Evolutionary conservation across 192 early-diverging fungal genomes (phyloP).

Genomic region (Gonapodya prolifera): DNA sequence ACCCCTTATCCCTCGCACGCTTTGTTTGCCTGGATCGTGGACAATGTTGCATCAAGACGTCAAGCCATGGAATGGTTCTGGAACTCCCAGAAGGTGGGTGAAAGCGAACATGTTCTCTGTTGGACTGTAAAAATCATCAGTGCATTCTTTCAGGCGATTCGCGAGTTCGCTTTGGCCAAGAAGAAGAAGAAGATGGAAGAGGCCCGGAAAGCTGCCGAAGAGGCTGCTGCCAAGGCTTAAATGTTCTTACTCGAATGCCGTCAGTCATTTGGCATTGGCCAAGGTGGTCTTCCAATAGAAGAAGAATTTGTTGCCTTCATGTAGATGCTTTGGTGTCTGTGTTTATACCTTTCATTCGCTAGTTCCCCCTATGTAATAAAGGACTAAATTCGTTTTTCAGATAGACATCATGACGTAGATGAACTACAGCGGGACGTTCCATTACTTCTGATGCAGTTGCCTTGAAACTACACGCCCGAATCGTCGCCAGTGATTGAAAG

Average conservation of each 20-base stretch:
- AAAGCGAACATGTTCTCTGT: neutral
- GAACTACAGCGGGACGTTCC: too few species aligned
- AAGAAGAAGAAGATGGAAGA: conserved; percentile 5
- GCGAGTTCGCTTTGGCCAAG: neutral
- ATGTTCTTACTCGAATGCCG: neutral
- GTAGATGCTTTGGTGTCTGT: too few species aligned
- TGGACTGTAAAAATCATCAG: neutral
- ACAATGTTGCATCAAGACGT: conserved; percentile 32
- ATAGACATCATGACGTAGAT: too few species aligned
- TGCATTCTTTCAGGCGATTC: neutral
- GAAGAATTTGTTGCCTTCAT: too few species aligned
- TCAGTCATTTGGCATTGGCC: too few species aligned
- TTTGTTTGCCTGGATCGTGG: conserved; percentile 51
- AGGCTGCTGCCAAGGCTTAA: neutral
- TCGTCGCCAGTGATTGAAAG: too few species aligned
- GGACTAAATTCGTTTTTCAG: too few species aligned
- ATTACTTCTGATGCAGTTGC: too few species aligned
- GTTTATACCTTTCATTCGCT: too few species aligned
- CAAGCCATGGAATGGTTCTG: conserved; percentile 3
- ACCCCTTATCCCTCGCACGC: conserved; percentile 60
- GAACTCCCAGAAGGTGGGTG: neutral
- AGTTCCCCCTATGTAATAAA: too few species aligned
- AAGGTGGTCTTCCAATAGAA: too few species aligned
- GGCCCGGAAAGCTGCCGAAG: neutral
- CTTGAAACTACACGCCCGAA: too few species aligned